Evolutionary conservation across 371 early-diverging fungal genomes (phyloP), one percentile per base, ranked within the genome.

Genomic region (Coelomomyces lativittatus): DNA sequence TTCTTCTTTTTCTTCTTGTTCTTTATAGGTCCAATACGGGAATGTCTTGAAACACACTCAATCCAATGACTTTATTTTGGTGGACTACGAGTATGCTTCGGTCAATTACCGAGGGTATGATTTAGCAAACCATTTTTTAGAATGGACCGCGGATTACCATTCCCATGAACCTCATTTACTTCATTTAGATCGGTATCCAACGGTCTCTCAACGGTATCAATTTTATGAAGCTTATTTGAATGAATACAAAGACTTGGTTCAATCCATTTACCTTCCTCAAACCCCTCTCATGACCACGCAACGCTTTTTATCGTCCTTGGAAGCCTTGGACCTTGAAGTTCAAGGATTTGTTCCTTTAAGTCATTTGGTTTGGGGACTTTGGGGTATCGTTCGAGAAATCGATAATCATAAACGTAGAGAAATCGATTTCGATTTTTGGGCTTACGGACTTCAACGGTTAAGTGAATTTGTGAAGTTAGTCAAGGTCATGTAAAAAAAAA

Each of bases 121-220:
- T 32, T 80, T 88, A 31, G 87, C 81, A 26, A 88, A 88, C 56
- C 88, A 87, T 48, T 88, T 88, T 52, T 83, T 82, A 58, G 88
- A 88, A 47, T 88, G 85, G 85, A 81, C 71, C 61, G 82, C 82
- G 25, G 74, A 87, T 53, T 87, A 87, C 54, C 81, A 81, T 50
- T 56, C 67, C 12, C 50, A 57, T 4, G 33, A 53, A 0, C 74
- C 85, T 1, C 52, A 67, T 2, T 35, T 71, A 28, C 58, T 69
- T 2, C 35, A 70, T 38, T 40, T 50, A 0, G 45, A 52, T 4
- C 44, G 51, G 5, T 85, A 75, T 48, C 88, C 88, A 2, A 73
- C 60, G 28, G 35, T 47, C 6, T 57, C 53, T 8, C 69, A 86
- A 44, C 81, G 76, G 23, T 17, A 51, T 11, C 56, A 53, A 4